Base-by-base conservation (phyloP, 192 early-diverging fungal species). In the Coemansia sp. region DNA sequence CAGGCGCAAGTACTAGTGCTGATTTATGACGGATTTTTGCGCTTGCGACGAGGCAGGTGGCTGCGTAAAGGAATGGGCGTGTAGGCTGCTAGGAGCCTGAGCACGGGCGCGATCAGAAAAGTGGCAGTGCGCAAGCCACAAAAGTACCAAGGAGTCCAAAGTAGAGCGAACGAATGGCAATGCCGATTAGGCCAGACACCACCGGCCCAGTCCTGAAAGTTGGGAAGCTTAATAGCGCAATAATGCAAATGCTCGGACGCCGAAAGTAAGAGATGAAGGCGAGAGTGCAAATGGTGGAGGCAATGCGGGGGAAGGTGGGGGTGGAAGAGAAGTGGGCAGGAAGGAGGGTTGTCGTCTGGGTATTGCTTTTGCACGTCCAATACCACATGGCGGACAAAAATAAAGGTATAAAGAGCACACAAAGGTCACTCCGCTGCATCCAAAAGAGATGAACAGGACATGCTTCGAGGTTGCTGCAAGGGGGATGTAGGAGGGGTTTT, bases 341-440 rank as follows among this genome's bases (percentile, higher is more conserved):
- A 21, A 21, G 43, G 21, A 18, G 9, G 43, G 43, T 47, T 21
- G 43, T 9, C 43, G 9, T 21, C 43, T 47, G 10, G 48, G 25
- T 11, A 26, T 52, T 26, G 48, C 25, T 25, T 21, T 52, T 23
- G 25, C 48, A 26, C 9, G 48, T 52, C 48, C 12, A 23, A 52
- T 52, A 52, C 48, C 48, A 26, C 48, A 52, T 52, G 21, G 48
- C 48, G 48, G 48, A 23, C 48, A 52, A 52, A 52, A 20, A 52
- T 25, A 52, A 52, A 52, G 48, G n/a, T 12, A 12, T 23, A 52
- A 52, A 52, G 48, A 4, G n/a, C n/a, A 14, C 48, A 52, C 48
- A 52, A 52, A 52, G 48, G 23, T 10, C 25, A 18, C 42, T 18
- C 42, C 42, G 42, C 42, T 43, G 42, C 42, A 43, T 18, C 42